phyloP scores from a whole-genome alignment of 345 rosid species.

The Gossypium rotundifolium region DNA sequence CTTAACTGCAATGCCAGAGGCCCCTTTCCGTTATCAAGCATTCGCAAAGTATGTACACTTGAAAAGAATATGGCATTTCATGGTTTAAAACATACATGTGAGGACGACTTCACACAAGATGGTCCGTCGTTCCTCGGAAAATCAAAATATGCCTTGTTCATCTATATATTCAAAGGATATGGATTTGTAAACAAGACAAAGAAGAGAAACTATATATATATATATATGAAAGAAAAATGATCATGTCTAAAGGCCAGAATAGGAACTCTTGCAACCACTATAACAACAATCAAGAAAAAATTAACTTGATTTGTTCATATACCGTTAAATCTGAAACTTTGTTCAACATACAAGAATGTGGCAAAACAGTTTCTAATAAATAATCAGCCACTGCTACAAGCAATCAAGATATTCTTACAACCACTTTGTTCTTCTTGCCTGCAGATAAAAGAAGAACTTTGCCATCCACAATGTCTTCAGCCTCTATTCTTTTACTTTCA shows the following conservation, averaged over 20 bases:
- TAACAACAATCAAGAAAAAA: background rate
- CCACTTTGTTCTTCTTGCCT: constrained; percentile 92
- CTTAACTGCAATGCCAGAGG: background rate
- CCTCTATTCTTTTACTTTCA: constrained; percentile 64
- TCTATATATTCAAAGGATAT: background rate
- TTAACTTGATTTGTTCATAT: background rate
- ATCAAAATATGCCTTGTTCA: background rate
- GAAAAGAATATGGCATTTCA: background rate
- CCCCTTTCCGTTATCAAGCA: background rate
- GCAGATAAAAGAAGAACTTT: constrained; percentile 86
- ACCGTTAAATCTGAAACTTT: background rate
- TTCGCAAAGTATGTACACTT: background rate
- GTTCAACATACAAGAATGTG: background rate
- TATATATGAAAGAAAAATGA: background rate
- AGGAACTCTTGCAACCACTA: background rate
- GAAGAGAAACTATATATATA: background rate
- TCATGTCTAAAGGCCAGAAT: background rate
- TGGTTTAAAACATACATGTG: background rate
- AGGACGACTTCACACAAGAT: background rate
- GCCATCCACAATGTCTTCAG: constrained; percentile 74
- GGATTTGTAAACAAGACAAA: background rate
- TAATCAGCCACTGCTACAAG: background rate
- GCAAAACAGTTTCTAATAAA: background rate
- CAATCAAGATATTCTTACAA: constrained; percentile 62
- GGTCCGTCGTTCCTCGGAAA: background rate